Conservation (phyloP, 805 yeast species). For the Ogataea pignaliae region DNA sequence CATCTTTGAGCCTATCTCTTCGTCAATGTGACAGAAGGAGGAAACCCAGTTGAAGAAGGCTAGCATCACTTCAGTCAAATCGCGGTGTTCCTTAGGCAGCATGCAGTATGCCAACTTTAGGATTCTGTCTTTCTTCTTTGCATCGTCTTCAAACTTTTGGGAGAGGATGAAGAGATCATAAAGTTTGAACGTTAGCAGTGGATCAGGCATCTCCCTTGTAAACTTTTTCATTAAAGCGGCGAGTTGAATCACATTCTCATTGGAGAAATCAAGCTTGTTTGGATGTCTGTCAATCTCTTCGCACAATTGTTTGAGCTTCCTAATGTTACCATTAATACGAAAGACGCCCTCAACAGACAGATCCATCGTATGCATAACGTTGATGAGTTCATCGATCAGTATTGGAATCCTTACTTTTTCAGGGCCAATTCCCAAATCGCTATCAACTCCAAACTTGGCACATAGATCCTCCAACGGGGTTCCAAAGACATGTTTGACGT, state of each 20-base stretch:
- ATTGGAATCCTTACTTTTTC: conserved; percentile 76
- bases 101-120: conserved; percentile 65
- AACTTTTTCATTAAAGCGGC: conserved; percentile 92
- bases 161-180: conserved; percentile 77
- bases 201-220: conserved; percentile 88
- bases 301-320: conserved; percentile 67
- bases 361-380: conserved; percentile 82
- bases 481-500: conserved; percentile 60
- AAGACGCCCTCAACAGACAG: conserved; percentile 95
- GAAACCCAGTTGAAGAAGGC: conserved; percentile 93
- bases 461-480: conserved; percentile 67
- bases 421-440: conserved; percentile 82
- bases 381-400: conserved; percentile 78
- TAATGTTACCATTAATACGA: conserved; percentile 93
- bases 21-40: conserved; percentile 89
- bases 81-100: conserved; percentile 78
- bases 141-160: conserved; percentile 45
- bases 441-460: conserved; percentile 69
- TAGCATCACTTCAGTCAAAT: conserved; percentile 78
- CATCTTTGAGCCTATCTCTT: conserved; percentile 91
- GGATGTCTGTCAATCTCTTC: conserved; percentile 74
- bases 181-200: conserved; percentile 70
- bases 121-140: conserved; percentile 44
- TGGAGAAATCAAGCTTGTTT: conserved; percentile 60
- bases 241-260: conserved; percentile 82